These are phyloP conservation scores for Lagenidium giganteum DNA, from an alignment of 352 stramenopile genomes.

Conservation along the genomic window DNA sequence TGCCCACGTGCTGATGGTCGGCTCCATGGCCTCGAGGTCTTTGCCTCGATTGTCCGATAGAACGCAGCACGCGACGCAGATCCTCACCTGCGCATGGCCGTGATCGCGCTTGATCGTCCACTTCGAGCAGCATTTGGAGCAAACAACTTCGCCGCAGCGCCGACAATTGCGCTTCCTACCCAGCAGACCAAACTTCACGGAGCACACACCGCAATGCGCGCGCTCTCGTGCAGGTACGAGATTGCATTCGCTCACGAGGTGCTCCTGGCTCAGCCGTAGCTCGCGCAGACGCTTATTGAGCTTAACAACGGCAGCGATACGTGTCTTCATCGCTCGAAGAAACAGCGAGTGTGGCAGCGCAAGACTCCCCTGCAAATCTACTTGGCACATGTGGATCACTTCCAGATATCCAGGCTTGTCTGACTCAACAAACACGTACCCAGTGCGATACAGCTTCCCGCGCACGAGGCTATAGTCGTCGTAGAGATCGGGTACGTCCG, in stretches of 20 bases:
- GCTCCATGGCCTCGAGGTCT: too few species aligned
- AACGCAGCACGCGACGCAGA: too few species aligned
- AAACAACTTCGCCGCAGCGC: constrained; percentile 75
- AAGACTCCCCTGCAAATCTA: constrained; percentile 60
- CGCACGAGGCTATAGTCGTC: constrained; percentile 42
- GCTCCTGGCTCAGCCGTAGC: constrained; percentile 38
- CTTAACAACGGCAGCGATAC: constrained; percentile 36
- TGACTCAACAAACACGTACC: constrained; percentile 71
- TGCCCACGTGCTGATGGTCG: too few species aligned
- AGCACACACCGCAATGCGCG: constrained; percentile 51
- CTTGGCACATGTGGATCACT: constrained; percentile 56
- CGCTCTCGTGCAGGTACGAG: constrained; percentile 54
- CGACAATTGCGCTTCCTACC: constrained; percentile 59
- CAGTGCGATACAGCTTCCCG: constrained; percentile 64
- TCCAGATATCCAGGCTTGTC: constrained; percentile 53
- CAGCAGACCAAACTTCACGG: constrained; percentile 52
- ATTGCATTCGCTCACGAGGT: constrained; percentile 63
- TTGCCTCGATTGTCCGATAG: too few species aligned
- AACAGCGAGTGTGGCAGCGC: constrained; percentile 37
- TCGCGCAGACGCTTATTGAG: constrained; percentile 46
- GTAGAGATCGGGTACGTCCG: constrained; percentile 52
- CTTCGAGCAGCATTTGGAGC: constrained; percentile 43
- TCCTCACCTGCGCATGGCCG: too few species aligned
- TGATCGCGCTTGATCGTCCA: too few species aligned
- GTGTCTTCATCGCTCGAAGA: constrained; percentile 48